Evolutionary conservation across 2,329 filamentous ascomycete genomes (phyloP), one percentile per base, ranked within the genome.

Genomic region (Pleurostoma richardsiae): DNA sequence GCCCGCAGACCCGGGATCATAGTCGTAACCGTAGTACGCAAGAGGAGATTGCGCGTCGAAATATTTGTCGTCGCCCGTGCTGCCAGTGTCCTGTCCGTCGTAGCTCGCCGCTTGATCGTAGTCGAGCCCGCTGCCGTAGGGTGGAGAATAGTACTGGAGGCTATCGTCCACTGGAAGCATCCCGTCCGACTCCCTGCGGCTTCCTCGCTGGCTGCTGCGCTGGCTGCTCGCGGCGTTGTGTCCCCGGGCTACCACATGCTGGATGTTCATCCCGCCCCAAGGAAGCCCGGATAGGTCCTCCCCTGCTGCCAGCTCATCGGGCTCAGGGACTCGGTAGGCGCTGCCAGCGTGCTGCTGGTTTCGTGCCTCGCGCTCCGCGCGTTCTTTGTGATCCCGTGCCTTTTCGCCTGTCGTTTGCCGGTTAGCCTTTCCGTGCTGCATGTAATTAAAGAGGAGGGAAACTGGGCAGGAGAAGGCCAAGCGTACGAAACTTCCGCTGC

Each of bases 401-500:
- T 88, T 89, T 54, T 87, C 85, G 56, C 86, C 86, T 89, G 51
- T 53, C 29, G 4, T 5, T 4, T 5, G n/a, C 27, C 26, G 3
- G 26, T 36, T 8, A 36, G 33, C 33, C 19, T 36, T 36, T 36
- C 33, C n/a, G 33, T 36, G n/a, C 33, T 5, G 29, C 5, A 5
- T 29, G 4, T 27, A 8, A 28, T 27, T 10, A 11, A n/a, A 43
- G 19, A 19, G 27, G 36, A n/a, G 39, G 29, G 41, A 40, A 6
- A 10, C 7, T 7, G 30, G 19, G 4, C 27, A 26, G 10, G 26
- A 19, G 38, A 29, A 3, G 19, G 39, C 5, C 10, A 56, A 26
- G 69, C 83, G 59, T 75, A 90, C 86, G 77, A 55, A 88, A 90
- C 57, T 88, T 88, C 54, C 86, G 76, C 58, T 90, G 86, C 2